These are phyloP conservation scores for Colletotrichum liaoningense DNA, from an alignment of 2,329 filamentous ascomycete genomes.

Conservation along the genomic window DNA sequence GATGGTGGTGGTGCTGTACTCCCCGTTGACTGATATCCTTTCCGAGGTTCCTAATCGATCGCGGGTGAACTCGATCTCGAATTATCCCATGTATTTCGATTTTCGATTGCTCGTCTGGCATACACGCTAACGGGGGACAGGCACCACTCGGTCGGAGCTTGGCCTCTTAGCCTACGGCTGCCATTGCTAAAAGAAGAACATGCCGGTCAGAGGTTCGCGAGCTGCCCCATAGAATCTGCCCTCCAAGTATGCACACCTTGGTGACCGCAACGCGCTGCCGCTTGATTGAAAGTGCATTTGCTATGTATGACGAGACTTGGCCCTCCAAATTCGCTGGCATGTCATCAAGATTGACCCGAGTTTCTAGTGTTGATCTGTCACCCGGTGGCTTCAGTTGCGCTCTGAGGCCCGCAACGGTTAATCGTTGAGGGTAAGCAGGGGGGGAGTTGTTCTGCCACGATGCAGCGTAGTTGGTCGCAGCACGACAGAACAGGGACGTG, in stretches of 20 bases:
- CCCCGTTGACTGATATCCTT: conserved; percentile 1
- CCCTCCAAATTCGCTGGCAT: background rate
- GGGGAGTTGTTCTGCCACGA: background rate
- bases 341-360: background rate
- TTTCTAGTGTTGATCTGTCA: background rate
- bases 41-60: conserved; percentile 9
- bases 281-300: background rate
- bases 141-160: conserved; percentile 10
- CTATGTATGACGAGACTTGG: background rate
- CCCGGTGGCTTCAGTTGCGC: background rate
- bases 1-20: background rate
- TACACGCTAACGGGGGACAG: conserved; percentile 19
- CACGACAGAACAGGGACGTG: conserved; percentile 13
- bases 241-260: background rate
- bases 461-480: conserved; percentile 1
- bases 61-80: background rate
- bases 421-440: background rate
- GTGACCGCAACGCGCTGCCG: conserved; percentile 10
- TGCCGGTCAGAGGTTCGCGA: conserved; percentile 29
- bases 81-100: conserved; percentile 11
- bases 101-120: conserved; percentile 1
- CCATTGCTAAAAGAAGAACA: conserved; percentile 27
- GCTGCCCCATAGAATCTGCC: conserved; percentile 18
- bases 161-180: conserved; percentile 16
- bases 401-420: background rate